Conservation (phyloP, 305 asterid species). For the Ilex paraguariensis region DNA sequence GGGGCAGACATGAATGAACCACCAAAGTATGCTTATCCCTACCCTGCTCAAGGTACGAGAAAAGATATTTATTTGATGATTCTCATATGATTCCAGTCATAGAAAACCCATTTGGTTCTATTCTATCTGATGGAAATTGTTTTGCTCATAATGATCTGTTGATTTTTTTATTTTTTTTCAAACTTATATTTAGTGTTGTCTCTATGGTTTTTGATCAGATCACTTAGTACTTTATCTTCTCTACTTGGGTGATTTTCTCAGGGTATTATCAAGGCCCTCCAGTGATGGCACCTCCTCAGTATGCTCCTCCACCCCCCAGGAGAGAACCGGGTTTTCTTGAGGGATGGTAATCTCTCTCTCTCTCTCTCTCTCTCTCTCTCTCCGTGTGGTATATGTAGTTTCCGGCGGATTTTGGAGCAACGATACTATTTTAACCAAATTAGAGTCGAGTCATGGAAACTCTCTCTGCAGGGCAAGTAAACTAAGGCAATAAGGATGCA, state of each 20-base stretch:
- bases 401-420: background rate
- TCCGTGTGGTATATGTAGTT: too few relatives aligned
- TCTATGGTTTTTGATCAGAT: background rate
- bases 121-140: background rate
- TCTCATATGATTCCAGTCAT: too few relatives aligned
- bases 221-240: background rate
- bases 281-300: conserved; percentile 52
- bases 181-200: too few relatives aligned
- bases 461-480: too few relatives aligned
- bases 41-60: conserved; percentile 43
- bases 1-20: conserved; percentile 31
- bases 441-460: too few relatives aligned
- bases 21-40: conserved; percentile 49
- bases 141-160: background rate
- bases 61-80: too few relatives aligned
- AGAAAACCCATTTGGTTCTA: background rate
- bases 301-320: conserved; percentile 19
- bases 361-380: background rate
- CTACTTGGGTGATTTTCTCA: conserved; percentile 1
- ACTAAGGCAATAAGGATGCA: too few relatives aligned
- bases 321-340: conserved; percentile 5
- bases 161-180: background rate
- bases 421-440: too few relatives aligned
- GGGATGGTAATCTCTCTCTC: background rate
- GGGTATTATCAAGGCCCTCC: conserved; percentile 54